Evolutionary conservation across 1,284 basidiomycete species (phyloP).

Genomic region (Rhodotorula sp.): DNA sequence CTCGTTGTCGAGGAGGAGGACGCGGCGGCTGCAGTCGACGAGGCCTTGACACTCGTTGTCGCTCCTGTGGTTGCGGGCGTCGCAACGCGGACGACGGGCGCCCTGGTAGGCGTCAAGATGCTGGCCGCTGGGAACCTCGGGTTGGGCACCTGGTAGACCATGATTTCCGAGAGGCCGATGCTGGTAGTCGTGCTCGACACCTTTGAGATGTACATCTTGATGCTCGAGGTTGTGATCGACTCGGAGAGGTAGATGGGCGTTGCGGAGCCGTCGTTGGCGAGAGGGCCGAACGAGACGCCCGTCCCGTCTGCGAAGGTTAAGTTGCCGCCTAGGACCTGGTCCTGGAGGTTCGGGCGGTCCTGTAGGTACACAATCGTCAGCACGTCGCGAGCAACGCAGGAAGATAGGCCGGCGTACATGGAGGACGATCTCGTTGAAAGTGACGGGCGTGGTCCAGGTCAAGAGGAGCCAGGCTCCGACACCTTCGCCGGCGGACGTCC

Average conservation of each 20-base stretch:
- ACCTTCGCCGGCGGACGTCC: slow-evolving; percentile 7
- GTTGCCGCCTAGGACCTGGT: slow-evolving; percentile 32
- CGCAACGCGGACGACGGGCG: background rate
- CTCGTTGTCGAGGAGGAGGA: background rate
- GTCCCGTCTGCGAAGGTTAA: slow-evolving; percentile 32
- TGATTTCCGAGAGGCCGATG: slow-evolving; percentile 26
- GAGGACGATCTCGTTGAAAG: slow-evolving; percentile 31
- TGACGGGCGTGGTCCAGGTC: slow-evolving; percentile 4
- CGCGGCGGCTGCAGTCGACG: background rate
- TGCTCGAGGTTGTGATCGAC: slow-evolving; percentile 5
- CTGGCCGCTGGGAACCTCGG: background rate
- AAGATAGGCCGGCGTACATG: slow-evolving; percentile 5
- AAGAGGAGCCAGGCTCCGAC: slow-evolving; percentile 20
- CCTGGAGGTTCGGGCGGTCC: slow-evolving; percentile 26
- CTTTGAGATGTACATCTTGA: slow-evolving; percentile 26
- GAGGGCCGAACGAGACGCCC: slow-evolving; percentile 12
- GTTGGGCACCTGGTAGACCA: slow-evolving; percentile 17
- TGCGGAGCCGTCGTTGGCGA: slow-evolving; percentile 35
- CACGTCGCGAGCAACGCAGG: accelerated
- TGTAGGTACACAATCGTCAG: background rate
- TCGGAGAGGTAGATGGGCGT: slow-evolving; percentile 14
- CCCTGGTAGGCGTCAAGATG: background rate
- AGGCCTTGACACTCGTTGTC: background rate
- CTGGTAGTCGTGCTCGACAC: slow-evolving; percentile 28
- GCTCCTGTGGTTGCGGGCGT: background rate